phyloP scores from a whole-genome alignment of 2,329 filamentous ascomycete genomes.

The Zopfia rhizophila region DNA sequence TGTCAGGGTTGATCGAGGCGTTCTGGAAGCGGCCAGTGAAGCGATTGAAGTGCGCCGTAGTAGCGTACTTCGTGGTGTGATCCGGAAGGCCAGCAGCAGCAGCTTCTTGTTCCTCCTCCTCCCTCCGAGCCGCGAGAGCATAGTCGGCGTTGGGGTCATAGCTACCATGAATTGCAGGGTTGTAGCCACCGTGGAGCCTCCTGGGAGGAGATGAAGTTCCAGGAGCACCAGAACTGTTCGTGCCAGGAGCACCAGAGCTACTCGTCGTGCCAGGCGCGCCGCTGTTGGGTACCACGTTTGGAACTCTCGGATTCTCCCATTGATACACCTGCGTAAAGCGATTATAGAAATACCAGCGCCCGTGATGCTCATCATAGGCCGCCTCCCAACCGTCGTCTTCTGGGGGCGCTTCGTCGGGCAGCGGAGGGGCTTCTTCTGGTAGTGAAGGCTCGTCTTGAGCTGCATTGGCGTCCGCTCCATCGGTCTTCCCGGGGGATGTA shows the following conservation, averaged over 20 bases:
- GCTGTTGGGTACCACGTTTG: too few relatives aligned
- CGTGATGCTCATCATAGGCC: constrained; percentile 75
- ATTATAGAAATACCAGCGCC: constrained; percentile 87
- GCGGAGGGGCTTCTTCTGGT: constrained; percentile 43
- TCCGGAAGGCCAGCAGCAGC: constrained; percentile 45
- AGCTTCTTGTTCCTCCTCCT: constrained; percentile 47
- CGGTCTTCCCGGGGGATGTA: constrained; percentile 15
- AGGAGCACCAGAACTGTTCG: constrained; percentile 43
- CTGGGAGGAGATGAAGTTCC: constrained; percentile 45
- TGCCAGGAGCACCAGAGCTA: constrained; percentile 41
- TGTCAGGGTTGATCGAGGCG: constrained; percentile 73
- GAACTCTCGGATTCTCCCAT: constrained; percentile 87
- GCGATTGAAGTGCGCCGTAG: constrained; percentile 85
- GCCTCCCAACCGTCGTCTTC: constrained; percentile 81
- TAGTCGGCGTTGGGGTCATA: constrained; percentile 98
- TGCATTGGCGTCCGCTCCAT: neutral
- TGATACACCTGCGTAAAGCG: constrained; percentile 78
- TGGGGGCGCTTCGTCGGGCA: constrained; percentile 62
- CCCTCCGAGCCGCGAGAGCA: constrained; percentile 64
- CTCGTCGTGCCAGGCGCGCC: constrained; percentile 22
- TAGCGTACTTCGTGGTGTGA: constrained; percentile 65
- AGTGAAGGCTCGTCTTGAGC: neutral
- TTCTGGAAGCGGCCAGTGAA: constrained; percentile 87
- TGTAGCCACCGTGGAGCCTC: constrained; percentile 78
- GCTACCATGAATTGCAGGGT: constrained; percentile 93